A percentile compares a stretch with the other conserved stretches of the same genome.
Evolutionary conservation across 2,329 filamentous ascomycete genomes (phyloP).

Genomic region (Diaporthe amygdali): DNA sequence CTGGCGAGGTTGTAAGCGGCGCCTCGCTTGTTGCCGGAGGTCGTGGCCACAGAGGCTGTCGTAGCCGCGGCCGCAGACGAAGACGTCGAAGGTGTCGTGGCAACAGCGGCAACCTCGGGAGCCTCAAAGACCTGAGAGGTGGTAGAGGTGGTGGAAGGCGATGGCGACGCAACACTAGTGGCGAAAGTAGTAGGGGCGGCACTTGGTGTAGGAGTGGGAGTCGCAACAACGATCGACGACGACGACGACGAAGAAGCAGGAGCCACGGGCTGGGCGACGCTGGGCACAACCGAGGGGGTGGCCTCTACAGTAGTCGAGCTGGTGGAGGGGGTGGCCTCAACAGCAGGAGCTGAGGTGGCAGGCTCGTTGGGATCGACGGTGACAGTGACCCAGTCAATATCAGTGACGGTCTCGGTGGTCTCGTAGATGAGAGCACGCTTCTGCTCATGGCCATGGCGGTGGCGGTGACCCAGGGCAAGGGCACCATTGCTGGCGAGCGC

Average conservation of each 20-base stretch:
- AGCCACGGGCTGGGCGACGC: background rate
- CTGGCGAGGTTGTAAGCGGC: constrained; percentile 68
- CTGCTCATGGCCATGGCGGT: constrained; percentile 43
- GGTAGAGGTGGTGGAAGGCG: constrained; percentile 28
- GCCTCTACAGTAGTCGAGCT: constrained; percentile 1
- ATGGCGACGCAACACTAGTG: constrained; percentile 14
- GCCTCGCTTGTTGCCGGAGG: constrained; percentile 63
- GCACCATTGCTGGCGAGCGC: constrained; percentile 48
- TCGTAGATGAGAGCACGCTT: constrained; percentile 40
- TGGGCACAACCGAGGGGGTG: background rate
- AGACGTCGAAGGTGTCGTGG: background rate
- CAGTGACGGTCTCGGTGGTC: constrained; percentile 39
- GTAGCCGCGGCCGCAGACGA: constrained; percentile 26
- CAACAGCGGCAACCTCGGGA: background rate
- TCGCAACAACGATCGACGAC: constrained; percentile 16
- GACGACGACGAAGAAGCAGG: background rate
- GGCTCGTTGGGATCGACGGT: constrained; percentile 42
- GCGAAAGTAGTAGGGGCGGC: constrained; percentile 18
- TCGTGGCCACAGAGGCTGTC: constrained; percentile 27
- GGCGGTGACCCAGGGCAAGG: constrained; percentile 47
- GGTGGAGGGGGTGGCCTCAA: constrained; percentile 28
- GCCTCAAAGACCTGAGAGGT: constrained; percentile 23
- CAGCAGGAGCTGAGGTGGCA: constrained; percentile 9
- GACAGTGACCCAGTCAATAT: constrained; percentile 47
- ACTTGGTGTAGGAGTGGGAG: constrained; percentile 22